phyloP scores from a whole-genome alignment of 2,329 filamentous ascomycete species.

The Trichophyton mentagrophytes region DNA sequence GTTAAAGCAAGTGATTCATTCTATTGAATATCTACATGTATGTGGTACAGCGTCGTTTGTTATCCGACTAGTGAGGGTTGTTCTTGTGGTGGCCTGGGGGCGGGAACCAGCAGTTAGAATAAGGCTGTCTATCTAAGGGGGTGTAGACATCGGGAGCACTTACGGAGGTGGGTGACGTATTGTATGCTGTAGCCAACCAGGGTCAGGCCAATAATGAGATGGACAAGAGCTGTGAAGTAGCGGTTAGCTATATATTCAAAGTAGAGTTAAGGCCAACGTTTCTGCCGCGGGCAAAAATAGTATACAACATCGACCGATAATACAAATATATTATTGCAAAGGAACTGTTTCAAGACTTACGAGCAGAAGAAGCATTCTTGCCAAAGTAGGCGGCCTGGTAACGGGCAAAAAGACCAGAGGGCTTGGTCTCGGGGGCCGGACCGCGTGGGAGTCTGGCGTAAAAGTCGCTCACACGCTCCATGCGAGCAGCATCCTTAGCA shows the following conservation, averaged over 20 bases:
- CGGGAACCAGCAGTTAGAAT: slow-evolving; percentile 7
- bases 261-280: no score
- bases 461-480: slow-evolving; percentile 96
- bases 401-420: slow-evolving; percentile 69
- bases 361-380: slow-evolving; percentile 77
- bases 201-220: slow-evolving; percentile 67
- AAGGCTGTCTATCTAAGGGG: background rate
- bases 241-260: background rate
- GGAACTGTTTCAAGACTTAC: slow-evolving; percentile 48
- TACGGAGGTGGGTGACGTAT: slow-evolving; percentile 99
- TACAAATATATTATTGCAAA: no score
- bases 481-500: slow-evolving; percentile 88
- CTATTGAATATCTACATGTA: slow-evolving; percentile 32
- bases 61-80: slow-evolving; percentile 71
- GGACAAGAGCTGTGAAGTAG: slow-evolving; percentile 59
- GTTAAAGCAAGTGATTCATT: slow-evolving; percentile 15
- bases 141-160: slow-evolving; percentile 29
- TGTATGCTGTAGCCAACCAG: slow-evolving; percentile 86
- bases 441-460: slow-evolving; percentile 97
- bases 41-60: slow-evolving; percentile 9
- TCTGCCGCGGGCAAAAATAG: no score
- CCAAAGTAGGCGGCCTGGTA: slow-evolving; percentile 87
- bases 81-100: slow-evolving; percentile 95
- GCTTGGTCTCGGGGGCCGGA: slow-evolving; percentile 67
- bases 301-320: no score